A percentile compares a stretch with the other conserved stretches of the same genome.
These are phyloP conservation scores for Teratosphaeria nubilosa DNA, from an alignment of 2,329 filamentous ascomycete genomes.

Conservation along the genomic window DNA sequence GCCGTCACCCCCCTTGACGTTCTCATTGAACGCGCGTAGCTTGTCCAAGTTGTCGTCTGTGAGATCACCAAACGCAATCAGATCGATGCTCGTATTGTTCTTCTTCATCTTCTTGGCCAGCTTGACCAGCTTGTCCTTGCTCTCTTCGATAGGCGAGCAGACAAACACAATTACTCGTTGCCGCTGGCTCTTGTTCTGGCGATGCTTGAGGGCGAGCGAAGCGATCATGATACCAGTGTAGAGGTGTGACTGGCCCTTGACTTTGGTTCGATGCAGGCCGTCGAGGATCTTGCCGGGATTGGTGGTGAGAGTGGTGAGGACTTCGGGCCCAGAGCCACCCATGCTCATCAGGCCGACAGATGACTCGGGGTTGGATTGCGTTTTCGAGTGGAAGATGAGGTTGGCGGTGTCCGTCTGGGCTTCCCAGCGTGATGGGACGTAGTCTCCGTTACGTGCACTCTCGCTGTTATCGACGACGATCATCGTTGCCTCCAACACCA, in stretches of 20 bases:
- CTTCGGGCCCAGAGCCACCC: constrained; percentile 94
- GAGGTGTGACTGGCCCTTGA: constrained; percentile 77
- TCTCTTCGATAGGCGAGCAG: constrained; percentile 83
- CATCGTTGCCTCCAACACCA: constrained; percentile 99
- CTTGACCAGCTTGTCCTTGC: constrained; percentile 77
- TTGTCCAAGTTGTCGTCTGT: constrained; percentile 83
- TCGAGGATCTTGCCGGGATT: constrained; percentile 94
- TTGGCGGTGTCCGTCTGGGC: constrained; percentile 92
- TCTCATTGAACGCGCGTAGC: constrained; percentile 85
- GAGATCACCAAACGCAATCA: constrained; percentile 88
- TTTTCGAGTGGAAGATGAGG: constrained; percentile 92
- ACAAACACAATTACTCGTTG: constrained; percentile 96
- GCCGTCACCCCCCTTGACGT: constrained; percentile 82
- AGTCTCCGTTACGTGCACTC: constrained; percentile 93
- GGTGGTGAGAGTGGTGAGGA: constrained; percentile 89
- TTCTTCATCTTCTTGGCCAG: constrained; percentile 99
- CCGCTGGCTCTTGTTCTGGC: constrained; percentile 92
- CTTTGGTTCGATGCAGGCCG: constrained; percentile 86
- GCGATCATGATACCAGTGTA: constrained; percentile 93
- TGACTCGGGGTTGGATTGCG: constrained; percentile 89
- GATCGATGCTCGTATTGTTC: constrained; percentile 85
- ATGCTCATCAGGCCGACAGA: constrained; percentile 98
- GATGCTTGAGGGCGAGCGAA: constrained; percentile 93
- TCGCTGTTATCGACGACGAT: constrained; percentile 99
- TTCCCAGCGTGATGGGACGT: constrained; percentile 83